These are phyloP conservation scores for Vitis rupestris DNA, from an alignment of 164 flowering plant genomes.

Conservation along the genomic window DNA sequence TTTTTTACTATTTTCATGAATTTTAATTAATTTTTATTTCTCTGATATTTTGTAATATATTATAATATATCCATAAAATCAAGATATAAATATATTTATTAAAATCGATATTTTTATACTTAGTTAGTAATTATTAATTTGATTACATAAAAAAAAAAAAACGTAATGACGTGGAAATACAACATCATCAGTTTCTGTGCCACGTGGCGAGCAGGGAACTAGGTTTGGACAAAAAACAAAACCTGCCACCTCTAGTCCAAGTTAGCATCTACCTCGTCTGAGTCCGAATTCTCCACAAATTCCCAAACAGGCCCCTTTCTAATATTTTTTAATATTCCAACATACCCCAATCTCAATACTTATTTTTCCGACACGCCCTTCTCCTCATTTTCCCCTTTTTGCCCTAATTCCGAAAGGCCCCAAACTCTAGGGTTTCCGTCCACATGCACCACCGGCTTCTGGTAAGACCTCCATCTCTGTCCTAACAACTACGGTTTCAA, in stretches of 20 bases:
- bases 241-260: neutral
- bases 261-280: neutral
- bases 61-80: no score
- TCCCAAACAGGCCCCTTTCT: conserved; percentile 13
- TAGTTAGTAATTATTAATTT: no score
- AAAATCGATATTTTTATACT: no score
- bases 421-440: conserved; percentile 36
- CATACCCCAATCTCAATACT: conserved; percentile 1
- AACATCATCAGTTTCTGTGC: no score
- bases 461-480: conserved; percentile 15
- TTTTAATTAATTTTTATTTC: no score
- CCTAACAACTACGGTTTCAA: neutral
- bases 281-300: neutral
- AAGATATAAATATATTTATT: no score
- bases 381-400: conserved; percentile 14
- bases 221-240: neutral
- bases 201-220: no score
- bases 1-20: no score
- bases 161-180: no score
- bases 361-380: conserved; percentile 13
- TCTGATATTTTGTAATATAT: no score
- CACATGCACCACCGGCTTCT: conserved; percentile 17
- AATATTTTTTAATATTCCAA: neutral
- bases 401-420: conserved; percentile 30
- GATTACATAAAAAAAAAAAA: no score